Percentiles rank a stretch among this genome's conserved stretches.
phyloP scores from a whole-genome alignment of 805 yeast species.

The Candida sonorensis region DNA sequence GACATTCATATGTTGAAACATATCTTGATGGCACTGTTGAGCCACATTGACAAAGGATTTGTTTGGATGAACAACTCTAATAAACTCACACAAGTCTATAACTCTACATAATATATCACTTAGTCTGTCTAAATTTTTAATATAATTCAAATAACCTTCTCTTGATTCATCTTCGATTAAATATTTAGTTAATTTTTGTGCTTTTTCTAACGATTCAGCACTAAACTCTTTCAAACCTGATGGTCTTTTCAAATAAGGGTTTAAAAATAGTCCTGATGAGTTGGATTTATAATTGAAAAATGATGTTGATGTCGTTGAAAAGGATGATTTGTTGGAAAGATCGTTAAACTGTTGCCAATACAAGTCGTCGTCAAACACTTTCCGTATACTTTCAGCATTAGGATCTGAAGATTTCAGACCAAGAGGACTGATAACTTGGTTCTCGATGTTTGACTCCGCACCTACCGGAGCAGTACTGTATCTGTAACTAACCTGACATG shows the following conservation, averaged over 20 bases:
- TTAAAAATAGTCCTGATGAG: constrained; percentile 64
- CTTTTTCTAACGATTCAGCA: constrained; percentile 52
- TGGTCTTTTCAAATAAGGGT: constrained; percentile 63
- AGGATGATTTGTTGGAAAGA: not conserved
- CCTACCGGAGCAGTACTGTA: no score
- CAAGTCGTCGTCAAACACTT: constrained; percentile 54
- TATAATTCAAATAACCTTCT: constrained; percentile 41
- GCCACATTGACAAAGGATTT: constrained; percentile 68
- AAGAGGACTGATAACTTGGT: no score
- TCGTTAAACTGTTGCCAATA: constrained; percentile 49
- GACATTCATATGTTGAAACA: constrained; percentile 92
- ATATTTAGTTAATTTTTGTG: constrained; percentile 52
- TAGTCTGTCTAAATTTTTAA: constrained; percentile 69
- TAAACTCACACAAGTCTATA: constrained; percentile 88
- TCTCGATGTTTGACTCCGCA: no score
- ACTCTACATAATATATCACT: constrained; percentile 89
- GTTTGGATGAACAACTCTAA: constrained; percentile 83
- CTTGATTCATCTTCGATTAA: constrained; percentile 42
- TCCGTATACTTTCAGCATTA: constrained; percentile 28
- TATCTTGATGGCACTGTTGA: constrained; percentile 75
- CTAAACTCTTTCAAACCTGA: constrained; percentile 67
- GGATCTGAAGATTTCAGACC: not conserved
- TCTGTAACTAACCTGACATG: no score
- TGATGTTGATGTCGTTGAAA: constrained; percentile 11
- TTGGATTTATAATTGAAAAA: constrained; percentile 19